Evolutionary conservation across 1,284 basidiomycete species (phyloP), one percentile per base, ranked within the genome.

Genomic region (Rugosomyces carneus): DNA sequence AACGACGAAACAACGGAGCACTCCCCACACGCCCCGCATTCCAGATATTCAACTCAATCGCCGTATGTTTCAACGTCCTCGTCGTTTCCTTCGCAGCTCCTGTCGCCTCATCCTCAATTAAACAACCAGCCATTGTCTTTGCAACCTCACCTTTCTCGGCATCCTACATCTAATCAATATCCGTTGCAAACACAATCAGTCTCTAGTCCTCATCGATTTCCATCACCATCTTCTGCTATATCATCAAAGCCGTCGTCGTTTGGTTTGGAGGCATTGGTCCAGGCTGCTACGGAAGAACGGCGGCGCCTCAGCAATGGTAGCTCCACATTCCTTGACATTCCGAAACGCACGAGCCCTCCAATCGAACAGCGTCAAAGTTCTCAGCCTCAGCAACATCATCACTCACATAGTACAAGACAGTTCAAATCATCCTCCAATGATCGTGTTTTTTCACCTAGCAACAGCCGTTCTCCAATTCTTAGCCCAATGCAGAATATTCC

Each of bases 1-100:
- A 66, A 72, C 56, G 74, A 79, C 58, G 68, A 70, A 47, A 27
- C 52, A 37, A 44, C 60, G 32, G 64, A 69, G 24, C 57, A 64
- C 19, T 63, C 68, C 51, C 47, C 65, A 35, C 63, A 65, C 44
- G 66, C 68, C n/a, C 68, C 68, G 9, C 66, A 67, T 56, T 64
- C 65, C 46, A 61, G 37, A 27, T 66, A 67, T 52, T 64, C 63
- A 37, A 60, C 40, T 35, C 37, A 27, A 42, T 53, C 41, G 38
- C 50, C 53, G 40, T 37, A n/a, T 15, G 37, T 49, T 2, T 34
- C 49, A 8, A 42, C 45, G 34, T 48, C 56, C 3, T 44, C 59
- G 23, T 52, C 54, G 45, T 47, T 41, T 49, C 39, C 42, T 10
- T 56, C 54, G 40, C 16, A 47, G 26, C 40, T 53, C 18, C 52